Evolutionary conservation across 805 yeast genomes (phyloP).

Genomic region (Komagataella pastoris): DNA sequence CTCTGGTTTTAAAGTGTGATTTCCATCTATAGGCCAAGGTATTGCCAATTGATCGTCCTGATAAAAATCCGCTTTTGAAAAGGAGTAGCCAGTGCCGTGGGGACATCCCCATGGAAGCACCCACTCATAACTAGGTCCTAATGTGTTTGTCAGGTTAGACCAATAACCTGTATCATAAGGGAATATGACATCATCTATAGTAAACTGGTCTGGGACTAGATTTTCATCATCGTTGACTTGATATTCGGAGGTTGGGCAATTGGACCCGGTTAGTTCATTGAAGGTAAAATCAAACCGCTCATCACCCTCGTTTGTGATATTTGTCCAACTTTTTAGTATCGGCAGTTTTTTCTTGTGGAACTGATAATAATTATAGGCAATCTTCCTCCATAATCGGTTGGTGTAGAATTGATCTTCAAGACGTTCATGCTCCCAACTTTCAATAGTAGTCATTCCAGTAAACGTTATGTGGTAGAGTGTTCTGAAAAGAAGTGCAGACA

Average conservation of each 20-base stretch:
- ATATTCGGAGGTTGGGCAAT: neutral
- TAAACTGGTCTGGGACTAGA: slow-evolving; percentile 16
- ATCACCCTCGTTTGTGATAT: slow-evolving; percentile 3
- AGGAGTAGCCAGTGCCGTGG: slow-evolving; percentile 41
- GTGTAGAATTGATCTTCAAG: slow-evolving; percentile 50
- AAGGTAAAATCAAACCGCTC: neutral
- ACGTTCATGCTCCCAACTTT: slow-evolving; percentile 85
- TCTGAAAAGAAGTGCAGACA: slow-evolving; percentile 46
- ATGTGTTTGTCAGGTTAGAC: slow-evolving; percentile 33
- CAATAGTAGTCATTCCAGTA: slow-evolving; percentile 79
- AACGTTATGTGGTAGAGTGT: slow-evolving; percentile 40
- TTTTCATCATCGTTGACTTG: slow-evolving; percentile 1
- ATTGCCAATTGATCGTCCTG: slow-evolving; percentile 47
- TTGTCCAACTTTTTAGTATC: slow-evolving; percentile 30
- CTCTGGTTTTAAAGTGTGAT: slow-evolving; percentile 16
- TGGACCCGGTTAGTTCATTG: neutral
- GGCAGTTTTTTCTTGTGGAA: slow-evolving; percentile 29
- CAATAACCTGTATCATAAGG: slow-evolving; percentile 70
- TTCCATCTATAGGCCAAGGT: slow-evolving; percentile 95
- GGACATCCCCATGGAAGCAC: slow-evolving; percentile 61
- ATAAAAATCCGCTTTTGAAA: slow-evolving; percentile 29
- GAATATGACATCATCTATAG: slow-evolving; percentile 57
- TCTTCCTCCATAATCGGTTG: slow-evolving; percentile 37
- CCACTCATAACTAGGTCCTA: slow-evolving; percentile 63
- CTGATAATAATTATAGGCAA: slow-evolving; percentile 26